A percentile compares a stretch with the other conserved stretches of the same genome.
These are phyloP conservation scores for Alternaria triticina DNA, from an alignment of 2,329 filamentous ascomycete species.

Conservation along the genomic window DNA sequence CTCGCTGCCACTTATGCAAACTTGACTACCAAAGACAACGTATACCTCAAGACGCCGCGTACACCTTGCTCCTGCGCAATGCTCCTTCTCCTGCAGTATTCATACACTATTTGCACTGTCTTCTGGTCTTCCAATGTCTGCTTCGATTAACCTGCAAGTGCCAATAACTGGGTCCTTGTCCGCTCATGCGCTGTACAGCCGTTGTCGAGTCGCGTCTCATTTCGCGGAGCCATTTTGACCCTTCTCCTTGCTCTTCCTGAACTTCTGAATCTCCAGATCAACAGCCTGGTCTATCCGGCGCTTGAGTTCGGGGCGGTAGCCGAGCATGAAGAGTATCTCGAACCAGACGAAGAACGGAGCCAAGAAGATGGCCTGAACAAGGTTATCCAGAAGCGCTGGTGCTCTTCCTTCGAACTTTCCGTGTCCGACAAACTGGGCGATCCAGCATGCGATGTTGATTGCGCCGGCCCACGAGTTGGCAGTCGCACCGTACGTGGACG, in stretches of 20 bases:
- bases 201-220: neutral
- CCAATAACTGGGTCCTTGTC: neutral
- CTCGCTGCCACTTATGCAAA: neutral
- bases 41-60: slow-evolving; percentile 18
- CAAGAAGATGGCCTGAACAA: slow-evolving; percentile 88
- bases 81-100: slow-evolving; percentile 18
- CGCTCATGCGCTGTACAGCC: neutral
- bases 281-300: slow-evolving; percentile 79
- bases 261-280: slow-evolving; percentile 74
- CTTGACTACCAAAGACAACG: slow-evolving; percentile 2
- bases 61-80: slow-evolving; percentile 34
- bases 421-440: slow-evolving; percentile 90
- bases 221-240: slow-evolving; percentile 39
- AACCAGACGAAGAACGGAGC: slow-evolving; percentile 98
- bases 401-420: slow-evolving; percentile 86
- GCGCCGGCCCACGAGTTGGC: slow-evolving; percentile 71
- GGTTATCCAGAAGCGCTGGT: slow-evolving; percentile 87
- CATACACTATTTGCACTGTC: slow-evolving; percentile 2
- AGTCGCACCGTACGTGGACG: slow-evolving; percentile 65
- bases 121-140: neutral
- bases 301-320: slow-evolving; percentile 89
- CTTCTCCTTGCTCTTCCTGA: slow-evolving; percentile 65
- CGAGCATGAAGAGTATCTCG: slow-evolving; percentile 86
- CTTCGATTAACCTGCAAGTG: neutral
- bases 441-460: slow-evolving; percentile 77